A percentile compares a stretch with the other conserved stretches of the same genome.
These are phyloP conservation scores for Aspergillus funiculosus DNA, from an alignment of 495 filamentous ascomycete species.

Conservation along the genomic window DNA sequence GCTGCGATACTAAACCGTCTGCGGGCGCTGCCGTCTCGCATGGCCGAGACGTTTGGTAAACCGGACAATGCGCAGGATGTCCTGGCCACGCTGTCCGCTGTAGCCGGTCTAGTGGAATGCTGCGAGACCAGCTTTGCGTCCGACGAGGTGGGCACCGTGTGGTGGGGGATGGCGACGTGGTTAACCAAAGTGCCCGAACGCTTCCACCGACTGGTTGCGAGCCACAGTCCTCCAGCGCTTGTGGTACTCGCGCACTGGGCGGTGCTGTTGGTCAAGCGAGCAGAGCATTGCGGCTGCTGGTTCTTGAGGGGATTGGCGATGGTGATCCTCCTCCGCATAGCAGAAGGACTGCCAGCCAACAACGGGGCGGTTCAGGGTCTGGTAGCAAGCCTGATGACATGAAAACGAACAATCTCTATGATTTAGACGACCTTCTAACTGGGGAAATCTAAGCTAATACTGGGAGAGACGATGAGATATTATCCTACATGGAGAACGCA, in stretches of 20 bases:
- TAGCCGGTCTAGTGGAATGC: constrained; percentile 2
- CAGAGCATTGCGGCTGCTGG: constrained; percentile 1
- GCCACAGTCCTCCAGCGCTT: background rate
- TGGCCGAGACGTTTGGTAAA: constrained; percentile 1
- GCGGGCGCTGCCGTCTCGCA: background rate
- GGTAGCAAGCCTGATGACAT: too few relatives aligned
- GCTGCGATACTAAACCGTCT: background rate
- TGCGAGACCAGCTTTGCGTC: background rate
- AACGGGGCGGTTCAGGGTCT: too few relatives aligned
- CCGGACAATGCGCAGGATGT: background rate
- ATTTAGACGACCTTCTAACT: too few relatives aligned
- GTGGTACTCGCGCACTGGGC: constrained; percentile 9
- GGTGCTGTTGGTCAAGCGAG: background rate
- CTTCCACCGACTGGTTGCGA: background rate
- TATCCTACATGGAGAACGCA: too few relatives aligned
- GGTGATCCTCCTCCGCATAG: too few relatives aligned
- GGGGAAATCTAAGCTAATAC: too few relatives aligned
- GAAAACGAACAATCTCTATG: too few relatives aligned
- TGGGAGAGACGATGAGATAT: too few relatives aligned
- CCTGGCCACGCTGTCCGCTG: background rate
- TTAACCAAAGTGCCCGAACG: background rate
- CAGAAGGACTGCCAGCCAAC: too few relatives aligned
- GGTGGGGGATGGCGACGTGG: constrained; percentile 4
- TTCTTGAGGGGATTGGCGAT: background rate
- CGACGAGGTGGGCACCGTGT: background rate